phyloP scores from a whole-genome alignment of 2,329 filamentous ascomycete species.

The Botrytis cinerea region DNA sequence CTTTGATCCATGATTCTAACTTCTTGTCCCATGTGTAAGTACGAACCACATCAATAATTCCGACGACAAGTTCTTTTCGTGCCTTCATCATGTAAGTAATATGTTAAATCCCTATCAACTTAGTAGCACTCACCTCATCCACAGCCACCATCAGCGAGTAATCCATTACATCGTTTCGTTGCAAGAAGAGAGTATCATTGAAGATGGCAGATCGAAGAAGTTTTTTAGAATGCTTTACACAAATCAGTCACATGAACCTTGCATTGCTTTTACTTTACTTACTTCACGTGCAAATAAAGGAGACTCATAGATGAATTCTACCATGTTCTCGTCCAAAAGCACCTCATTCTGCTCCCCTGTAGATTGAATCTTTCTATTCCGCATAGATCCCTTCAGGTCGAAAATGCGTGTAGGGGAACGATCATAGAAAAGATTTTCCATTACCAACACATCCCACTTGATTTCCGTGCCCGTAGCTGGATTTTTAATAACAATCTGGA shows the following conservation, averaged over 20 bases:
- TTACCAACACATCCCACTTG: slow-evolving; percentile 89
- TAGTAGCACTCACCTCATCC: slow-evolving; percentile 59
- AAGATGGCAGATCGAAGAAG: slow-evolving; percentile 87
- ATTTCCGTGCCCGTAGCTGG: slow-evolving; percentile 88
- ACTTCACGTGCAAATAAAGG: slow-evolving; percentile 86
- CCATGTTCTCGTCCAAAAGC: slow-evolving; percentile 95
- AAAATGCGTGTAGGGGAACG: slow-evolving; percentile 86
- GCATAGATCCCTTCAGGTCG: slow-evolving; percentile 97
- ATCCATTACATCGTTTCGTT: slow-evolving; percentile 97
- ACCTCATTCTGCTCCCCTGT: slow-evolving; percentile 97
- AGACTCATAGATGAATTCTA: slow-evolving; percentile 98
- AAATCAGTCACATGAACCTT: slow-evolving; percentile 8
- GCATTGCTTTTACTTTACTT: slow-evolving; percentile 15
- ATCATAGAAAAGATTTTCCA: slow-evolving; percentile 98
- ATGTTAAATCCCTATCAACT: not conserved
- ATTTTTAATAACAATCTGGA: slow-evolving; percentile 96
- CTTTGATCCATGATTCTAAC: slow-evolving; percentile 98
- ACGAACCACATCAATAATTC: slow-evolving; percentile 97
- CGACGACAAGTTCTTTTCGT: slow-evolving; percentile 88
- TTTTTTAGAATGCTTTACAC: slow-evolving; percentile 76
- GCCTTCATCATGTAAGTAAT: slow-evolving; percentile 40
- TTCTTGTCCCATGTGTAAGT: slow-evolving; percentile 99
- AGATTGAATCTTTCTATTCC: slow-evolving; percentile 94
- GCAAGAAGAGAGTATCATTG: slow-evolving; percentile 96
- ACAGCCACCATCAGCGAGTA: slow-evolving; percentile 98